Evolutionary conservation across 495 filamentous ascomycete genomes (phyloP).

Genomic region (Bacidia gigantensis): DNA sequence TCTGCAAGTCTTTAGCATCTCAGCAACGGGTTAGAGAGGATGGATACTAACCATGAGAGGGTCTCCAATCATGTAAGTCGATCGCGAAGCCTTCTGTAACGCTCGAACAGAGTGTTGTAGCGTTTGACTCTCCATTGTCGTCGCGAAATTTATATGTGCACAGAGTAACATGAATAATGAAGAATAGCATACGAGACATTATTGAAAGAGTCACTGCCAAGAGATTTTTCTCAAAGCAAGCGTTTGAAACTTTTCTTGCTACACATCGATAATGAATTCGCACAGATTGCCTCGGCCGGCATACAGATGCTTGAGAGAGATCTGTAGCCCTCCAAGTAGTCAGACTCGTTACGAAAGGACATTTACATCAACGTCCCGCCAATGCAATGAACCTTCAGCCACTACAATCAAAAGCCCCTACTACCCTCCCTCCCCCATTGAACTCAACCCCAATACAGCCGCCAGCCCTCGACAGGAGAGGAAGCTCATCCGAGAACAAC

Average conservation of each 20-base stretch:
- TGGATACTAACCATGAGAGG: slow-evolving; percentile 30
- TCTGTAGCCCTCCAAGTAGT: neutral
- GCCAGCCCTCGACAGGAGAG: slow-evolving; percentile 43
- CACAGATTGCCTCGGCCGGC: neutral
- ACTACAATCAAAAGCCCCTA: neutral
- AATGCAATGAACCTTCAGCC: slow-evolving; percentile 12
- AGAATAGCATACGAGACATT: no score
- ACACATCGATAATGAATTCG: neutral
- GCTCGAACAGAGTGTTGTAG: neutral
- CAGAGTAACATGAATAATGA: no score
- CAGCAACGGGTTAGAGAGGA: neutral
- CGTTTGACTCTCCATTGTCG: neutral
- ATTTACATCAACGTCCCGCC: slow-evolving; percentile 1
- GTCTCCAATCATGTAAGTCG: slow-evolving; percentile 12
- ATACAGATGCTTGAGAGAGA: neutral
- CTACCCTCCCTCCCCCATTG: slow-evolving; percentile 1
- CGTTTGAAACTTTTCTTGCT: no score
- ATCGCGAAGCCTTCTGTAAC: neutral
- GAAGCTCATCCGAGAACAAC: slow-evolving; percentile 38
- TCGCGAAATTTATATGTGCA: no score
- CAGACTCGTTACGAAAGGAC: neutral
- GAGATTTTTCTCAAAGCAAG: no score
- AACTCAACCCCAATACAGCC: slow-evolving; percentile 35
- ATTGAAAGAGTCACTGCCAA: no score
- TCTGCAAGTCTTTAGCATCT: slow-evolving; percentile 20